Evolutionary conservation across 805 yeast species (phyloP), one percentile per base, ranked within the genome.

Genomic region (Blastobotrys peoriensis): DNA sequence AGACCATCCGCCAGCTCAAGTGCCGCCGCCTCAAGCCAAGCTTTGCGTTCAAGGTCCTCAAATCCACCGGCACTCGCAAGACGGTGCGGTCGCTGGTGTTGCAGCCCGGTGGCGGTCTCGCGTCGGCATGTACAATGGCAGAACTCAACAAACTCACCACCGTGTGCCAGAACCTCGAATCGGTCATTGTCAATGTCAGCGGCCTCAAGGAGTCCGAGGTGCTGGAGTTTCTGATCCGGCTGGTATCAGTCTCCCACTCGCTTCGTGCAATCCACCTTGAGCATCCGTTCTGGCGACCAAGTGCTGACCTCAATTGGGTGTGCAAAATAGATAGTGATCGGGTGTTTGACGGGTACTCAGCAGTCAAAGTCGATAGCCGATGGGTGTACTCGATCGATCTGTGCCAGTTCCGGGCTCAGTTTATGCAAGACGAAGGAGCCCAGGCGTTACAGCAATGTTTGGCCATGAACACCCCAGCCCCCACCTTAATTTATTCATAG

Each of bases 1-100:
- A 36, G 4, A 3, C 23, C 19, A 5, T 40, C 13, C 17, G 38
- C 4, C 43, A 40, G 43, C 36, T 40, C 15, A 30, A 40, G 33
- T 40, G 43, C 22, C 38, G 38, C 8, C 19, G 22, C 8, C 28
- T 40, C n/a, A 30, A 22, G 38, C 37, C 23, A 5, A 23, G 21
- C 18, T 40, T 33, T 20, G 43, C 34, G 16, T 36, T 36, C 15
- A n/a, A 18, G 17, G 10, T 40, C 4, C 36, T 40, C 22, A 13
- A 36, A 17, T n/a, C 16, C 33, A 10, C 35, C 25, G n/a, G 13
- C 4, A 19, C 17, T 6, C 34, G 30, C n/a, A 3, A 16, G 16
- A 20, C 15, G 4, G 22, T 40, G n/a, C 28, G 38, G 3, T 40
- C 43, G 10, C 20, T 40, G 27, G 15, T 33, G 9, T 25, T 40